Evolutionary conservation across 495 filamentous ascomycete species (phyloP).

Genomic region (Penicillium daleae): DNA sequence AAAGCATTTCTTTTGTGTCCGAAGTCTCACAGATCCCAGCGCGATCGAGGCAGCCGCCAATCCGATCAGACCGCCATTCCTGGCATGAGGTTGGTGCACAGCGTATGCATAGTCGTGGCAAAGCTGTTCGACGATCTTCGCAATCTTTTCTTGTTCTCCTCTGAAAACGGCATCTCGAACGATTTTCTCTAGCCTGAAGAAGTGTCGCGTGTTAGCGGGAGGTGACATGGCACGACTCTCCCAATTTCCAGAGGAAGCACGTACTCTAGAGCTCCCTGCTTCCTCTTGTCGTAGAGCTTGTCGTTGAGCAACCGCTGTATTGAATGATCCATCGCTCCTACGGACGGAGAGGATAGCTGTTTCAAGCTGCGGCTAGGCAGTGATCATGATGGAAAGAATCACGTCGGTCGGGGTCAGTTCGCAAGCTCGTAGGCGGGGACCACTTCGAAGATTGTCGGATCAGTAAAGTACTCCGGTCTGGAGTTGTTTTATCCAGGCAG

Average conservation of each 20-base stretch:
- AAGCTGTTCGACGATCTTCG: conserved; percentile 89
- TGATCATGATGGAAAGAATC: conserved; percentile 39
- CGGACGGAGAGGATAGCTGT: conserved; percentile 26
- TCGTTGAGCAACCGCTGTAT: conserved; percentile 92
- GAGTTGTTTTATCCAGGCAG: neutral
- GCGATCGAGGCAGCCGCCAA: conserved; percentile 96
- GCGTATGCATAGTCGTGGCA: conserved; percentile 98
- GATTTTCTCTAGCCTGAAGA: conserved; percentile 77
- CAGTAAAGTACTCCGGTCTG: neutral
- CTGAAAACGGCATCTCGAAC: conserved; percentile 82
- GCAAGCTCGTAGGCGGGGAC: conserved; percentile 14
- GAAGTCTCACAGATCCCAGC: conserved; percentile 76
- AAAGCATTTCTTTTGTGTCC: conserved; percentile 8
- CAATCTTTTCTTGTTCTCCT: conserved; percentile 76
- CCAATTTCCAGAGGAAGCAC: conserved; percentile 35
- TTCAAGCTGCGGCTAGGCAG: conserved; percentile 35
- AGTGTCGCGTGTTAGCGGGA: conserved; percentile 22
- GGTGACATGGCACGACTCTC: neutral
- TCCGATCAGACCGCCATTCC: conserved; percentile 96
- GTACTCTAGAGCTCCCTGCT: conserved; percentile 95
- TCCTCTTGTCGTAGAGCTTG: conserved; percentile 97
- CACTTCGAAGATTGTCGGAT: neutral
- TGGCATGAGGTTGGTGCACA: conserved; percentile 94
- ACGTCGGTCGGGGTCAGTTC: conserved; percentile 13
- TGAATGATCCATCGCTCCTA: conserved; percentile 76